Base-by-base conservation (phyloP, 2,329 filamentous ascomycete species). In the Xylariaceae sp. region DNA sequence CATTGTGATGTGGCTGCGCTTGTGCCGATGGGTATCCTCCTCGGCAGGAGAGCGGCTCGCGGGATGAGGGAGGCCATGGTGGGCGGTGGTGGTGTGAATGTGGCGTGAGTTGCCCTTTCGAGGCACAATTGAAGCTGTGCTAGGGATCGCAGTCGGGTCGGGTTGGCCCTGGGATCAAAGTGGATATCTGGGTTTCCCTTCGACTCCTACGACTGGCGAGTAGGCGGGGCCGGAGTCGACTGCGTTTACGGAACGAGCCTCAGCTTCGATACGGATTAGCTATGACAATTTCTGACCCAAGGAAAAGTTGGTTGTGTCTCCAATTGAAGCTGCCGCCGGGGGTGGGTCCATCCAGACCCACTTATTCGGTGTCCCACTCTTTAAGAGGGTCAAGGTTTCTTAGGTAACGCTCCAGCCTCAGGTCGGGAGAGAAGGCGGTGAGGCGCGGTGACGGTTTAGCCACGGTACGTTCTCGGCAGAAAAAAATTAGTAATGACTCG, bases 51-150 rank as follows among this genome's bases (percentile, higher is more conserved):
- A 30, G 56, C 55, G 4, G 57, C 51, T 58, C 63, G 45, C 17
- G 60, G 58, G 55, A 64, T 55, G 10, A 64, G 44, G 45, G 62
- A 58, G 51, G 64, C 62, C 64, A 66, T 66, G 47, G 51, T 63
- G 56, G 35, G 44, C 45, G 37, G 50, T 51, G 30, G 56, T 51
- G 51, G 30, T 9, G 11, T 45, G 51, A 35, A 13, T 50, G 35
- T 51, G 35, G 35, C 39, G 52, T 59, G 52, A 34, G 10, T 50
- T 23, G 49, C 53, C 54, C 44, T 35, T 13, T 49, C 47, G 15
- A 53, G 61, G 58, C 58, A 52, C 57, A n/a, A 15, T 30, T 52
- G 35, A 45, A 45, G 52, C 30, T n/a, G 30, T 49, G n/a, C 37
- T n/a, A 34, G 48, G 48, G 17, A 42, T 42, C 37, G 37, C 11